These are phyloP conservation scores for Aspergillus hiratsukae DNA, from an alignment of 2,329 filamentous ascomycete species.

Conservation along the genomic window DNA sequence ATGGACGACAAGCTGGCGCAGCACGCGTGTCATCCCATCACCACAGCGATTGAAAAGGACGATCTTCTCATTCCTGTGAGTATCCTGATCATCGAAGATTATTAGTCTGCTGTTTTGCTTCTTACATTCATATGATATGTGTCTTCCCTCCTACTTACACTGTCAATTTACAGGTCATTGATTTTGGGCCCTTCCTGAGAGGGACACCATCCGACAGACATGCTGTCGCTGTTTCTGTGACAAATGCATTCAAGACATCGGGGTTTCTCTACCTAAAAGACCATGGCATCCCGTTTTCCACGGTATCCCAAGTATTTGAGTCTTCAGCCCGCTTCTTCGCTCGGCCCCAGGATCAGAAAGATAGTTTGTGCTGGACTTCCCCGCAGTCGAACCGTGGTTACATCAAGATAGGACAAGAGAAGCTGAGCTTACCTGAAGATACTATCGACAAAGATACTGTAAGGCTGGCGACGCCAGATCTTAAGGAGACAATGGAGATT, in stretches of 20 bases:
- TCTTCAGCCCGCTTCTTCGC: constrained; percentile 68
- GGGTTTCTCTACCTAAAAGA: constrained; percentile 88
- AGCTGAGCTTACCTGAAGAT: constrained; percentile 58
- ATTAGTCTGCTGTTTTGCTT: not conserved
- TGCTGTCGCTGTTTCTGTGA: constrained; percentile 65
- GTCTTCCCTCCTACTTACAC: not conserved
- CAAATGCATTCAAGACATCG: constrained; percentile 75
- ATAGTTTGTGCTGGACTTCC: constrained; percentile 65
- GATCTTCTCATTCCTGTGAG: constrained; percentile 41
- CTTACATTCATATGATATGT: not conserved
- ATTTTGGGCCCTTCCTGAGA: constrained; percentile 69
- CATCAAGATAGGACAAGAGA: constrained; percentile 66
- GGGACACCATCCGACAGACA: constrained; percentile 58
- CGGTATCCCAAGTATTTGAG: constrained; percentile 59
- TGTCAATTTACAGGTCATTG: constrained; percentile 57
- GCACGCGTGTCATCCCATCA: constrained; percentile 19
- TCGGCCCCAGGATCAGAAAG: constrained; percentile 59
- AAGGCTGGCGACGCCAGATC: constrained; percentile 48
- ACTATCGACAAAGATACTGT: constrained; percentile 54
- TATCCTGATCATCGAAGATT: not conserved
- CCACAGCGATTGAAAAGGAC: constrained; percentile 40
- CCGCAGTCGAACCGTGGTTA: constrained; percentile 72
- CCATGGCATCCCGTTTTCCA: constrained; percentile 62
- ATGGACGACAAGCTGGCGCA: constrained; percentile 16
- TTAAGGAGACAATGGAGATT: constrained; percentile 60